Evolutionary conservation across 2,329 filamentous ascomycete species (phyloP), one percentile per base, ranked within the genome.

Genomic region (Diaporthe aspalathi): DNA sequence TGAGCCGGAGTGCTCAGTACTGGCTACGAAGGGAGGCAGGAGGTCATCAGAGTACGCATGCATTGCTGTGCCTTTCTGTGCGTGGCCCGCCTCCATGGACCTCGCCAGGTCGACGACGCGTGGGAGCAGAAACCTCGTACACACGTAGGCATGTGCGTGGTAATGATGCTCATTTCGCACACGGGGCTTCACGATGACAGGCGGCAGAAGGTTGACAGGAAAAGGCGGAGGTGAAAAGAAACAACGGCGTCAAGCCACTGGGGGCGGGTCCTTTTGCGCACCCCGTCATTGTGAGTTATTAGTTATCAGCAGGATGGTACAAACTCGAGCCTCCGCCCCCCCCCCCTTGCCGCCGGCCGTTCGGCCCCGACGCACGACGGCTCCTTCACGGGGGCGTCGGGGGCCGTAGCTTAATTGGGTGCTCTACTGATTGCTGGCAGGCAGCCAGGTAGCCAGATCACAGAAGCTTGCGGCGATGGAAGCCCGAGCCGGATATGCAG

Each of bases 211-310:
- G 17, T 24, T 32, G 27, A 47, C n/a, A n/a, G 27, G n/a, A 47
- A 65, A 65, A 5, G 45, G 60, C 60, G 60, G 60, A 49, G n/a
- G n/a, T 20, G 35, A 16, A 24, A 27, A 22, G 17, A 32, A 5
- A 29, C 40, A 32, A 7, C 29, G n/a, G n/a, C 45, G 32, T 65
- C 45, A 50, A 38, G 60, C 60, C 45, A 65, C 50, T 60, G 38
- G 56, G 56, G 56, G 60, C 60, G 45, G 60, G 60, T 65, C 60
- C 24, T 14, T 50, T 50, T 65, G 43, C 60, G 38, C 40, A 65
- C 29, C n/a, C n/a, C 29, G 32, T 49, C 35, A 12, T 50, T 40
- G 35, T 27, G 11, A 35, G 27, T 27, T 9, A 65, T 27, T 9
- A 65, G 60, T n/a, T 65, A 50, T 45, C 60, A 65, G 45, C 60